Evolutionary conservation across 139 green algal species (phyloP).

Genomic region (Chlorella sp.): DNA sequence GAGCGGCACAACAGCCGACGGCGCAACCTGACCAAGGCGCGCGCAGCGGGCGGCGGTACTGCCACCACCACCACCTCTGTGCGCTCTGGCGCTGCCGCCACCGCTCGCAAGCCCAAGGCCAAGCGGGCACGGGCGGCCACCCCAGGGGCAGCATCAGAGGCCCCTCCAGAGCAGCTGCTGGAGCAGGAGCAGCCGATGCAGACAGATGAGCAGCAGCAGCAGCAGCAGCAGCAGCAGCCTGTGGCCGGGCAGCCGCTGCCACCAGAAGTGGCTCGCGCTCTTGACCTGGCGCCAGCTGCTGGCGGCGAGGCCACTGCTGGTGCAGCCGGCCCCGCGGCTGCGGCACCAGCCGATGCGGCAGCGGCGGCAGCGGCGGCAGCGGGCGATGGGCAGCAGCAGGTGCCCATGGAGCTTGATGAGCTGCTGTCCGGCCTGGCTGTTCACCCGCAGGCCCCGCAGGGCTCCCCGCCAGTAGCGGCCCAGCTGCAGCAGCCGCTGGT

Average conservation of each 20-base stretch:
- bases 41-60: background rate
- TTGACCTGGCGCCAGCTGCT: background rate
- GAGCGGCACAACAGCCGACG: constrained; percentile 15
- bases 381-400: background rate
- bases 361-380: background rate
- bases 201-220: too few relatives aligned
- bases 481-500: background rate
- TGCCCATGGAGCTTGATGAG: background rate
- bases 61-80: too few relatives aligned
- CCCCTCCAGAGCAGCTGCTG: background rate
- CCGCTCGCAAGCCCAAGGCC: background rate
- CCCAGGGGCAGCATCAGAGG: background rate
- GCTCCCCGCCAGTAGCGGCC: background rate
- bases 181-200: background rate
- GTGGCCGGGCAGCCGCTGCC: background rate
- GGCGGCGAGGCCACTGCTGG: too few relatives aligned
- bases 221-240: background rate
- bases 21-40: background rate
- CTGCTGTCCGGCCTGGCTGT: too few relatives aligned
- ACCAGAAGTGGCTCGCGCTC: background rate
- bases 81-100: background rate
- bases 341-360: background rate
- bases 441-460: background rate
- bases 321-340: background rate
- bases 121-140: background rate